phyloP scores from a whole-genome alignment of 208 protist genomes.

The Herpetomonas samuelpessoai region DNA sequence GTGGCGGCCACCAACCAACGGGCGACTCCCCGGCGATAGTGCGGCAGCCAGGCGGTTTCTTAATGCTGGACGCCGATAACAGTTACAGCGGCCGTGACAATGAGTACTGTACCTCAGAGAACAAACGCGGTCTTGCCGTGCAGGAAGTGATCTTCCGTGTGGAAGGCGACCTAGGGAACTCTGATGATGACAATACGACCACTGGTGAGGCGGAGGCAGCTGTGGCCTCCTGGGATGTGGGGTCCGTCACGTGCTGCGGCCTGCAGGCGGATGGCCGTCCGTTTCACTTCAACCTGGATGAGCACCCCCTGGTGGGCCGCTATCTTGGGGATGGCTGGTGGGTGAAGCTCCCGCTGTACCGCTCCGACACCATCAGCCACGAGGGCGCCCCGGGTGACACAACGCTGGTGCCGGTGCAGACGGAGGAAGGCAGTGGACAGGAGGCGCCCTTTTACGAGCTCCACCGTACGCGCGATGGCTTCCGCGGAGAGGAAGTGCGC shows the following conservation, averaged over 20 bases:
- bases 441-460: conserved; percentile 38
- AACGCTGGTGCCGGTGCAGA: neutral
- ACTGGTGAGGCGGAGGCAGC: neutral
- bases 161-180: neutral
- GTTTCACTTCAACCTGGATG: conserved; percentile 39
- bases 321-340: conserved; percentile 64
- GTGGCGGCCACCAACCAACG: conserved; percentile 73
- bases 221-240: neutral
- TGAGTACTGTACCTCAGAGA: conserved; percentile 18
- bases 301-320: conserved; percentile 35
- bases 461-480: conserved; percentile 53
- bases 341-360: conserved; percentile 38
- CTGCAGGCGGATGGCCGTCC: conserved; percentile 34
- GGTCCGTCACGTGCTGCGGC: conserved; percentile 34
- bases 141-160: conserved; percentile 60
- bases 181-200: neutral
- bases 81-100: conserved; percentile 69
- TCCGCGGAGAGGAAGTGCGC: conserved; percentile 37
- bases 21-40: conserved; percentile 79
- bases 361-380: neutral
- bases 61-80: conserved; percentile 75
- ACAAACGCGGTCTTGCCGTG: conserved; percentile 54
- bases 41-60: conserved; percentile 60
- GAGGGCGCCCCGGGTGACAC: neutral
- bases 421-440: neutral